phyloP scores from a whole-genome alignment of 768 basidiomycete species.

The Leccinum uliginosum region DNA sequence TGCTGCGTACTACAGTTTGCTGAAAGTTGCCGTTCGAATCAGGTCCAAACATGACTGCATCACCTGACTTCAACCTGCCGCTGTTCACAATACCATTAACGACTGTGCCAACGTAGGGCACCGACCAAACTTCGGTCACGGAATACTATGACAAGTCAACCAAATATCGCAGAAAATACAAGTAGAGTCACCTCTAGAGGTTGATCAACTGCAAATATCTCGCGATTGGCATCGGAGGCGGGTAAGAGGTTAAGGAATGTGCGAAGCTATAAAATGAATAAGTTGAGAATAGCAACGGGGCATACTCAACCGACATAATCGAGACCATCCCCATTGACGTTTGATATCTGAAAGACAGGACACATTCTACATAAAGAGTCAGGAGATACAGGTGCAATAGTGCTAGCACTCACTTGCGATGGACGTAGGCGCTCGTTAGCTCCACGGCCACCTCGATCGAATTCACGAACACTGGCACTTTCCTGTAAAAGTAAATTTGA shows the following conservation, averaged over 20 bases:
- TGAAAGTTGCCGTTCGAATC: conserved; percentile 90
- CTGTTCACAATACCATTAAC: conserved; percentile 81
- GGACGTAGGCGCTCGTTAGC: conserved; percentile 66
- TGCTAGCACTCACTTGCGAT: conserved; percentile 53
- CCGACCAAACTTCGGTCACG: conserved; percentile 84
- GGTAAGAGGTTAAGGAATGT: conserved; percentile 90
- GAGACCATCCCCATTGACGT: conserved; percentile 91
- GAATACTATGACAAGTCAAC: conserved; percentile 53
- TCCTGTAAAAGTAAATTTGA: conserved; percentile 39
- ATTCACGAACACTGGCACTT: conserved; percentile 80
- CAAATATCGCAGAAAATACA: neutral
- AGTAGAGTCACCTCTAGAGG: conserved; percentile 61
- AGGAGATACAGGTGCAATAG: neutral
- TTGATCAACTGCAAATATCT: conserved; percentile 75
- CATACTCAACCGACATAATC: conserved; percentile 50
- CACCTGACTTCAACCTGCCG: conserved; percentile 72
- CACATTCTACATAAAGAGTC: conserved; percentile 55
- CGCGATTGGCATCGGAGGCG: conserved; percentile 77
- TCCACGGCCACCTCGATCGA: conserved; percentile 79
- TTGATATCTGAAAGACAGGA: conserved; percentile 89
- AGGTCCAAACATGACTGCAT: conserved; percentile 81
- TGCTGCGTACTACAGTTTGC: conserved; percentile 77
- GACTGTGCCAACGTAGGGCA: conserved; percentile 81
- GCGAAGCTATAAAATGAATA: conserved; percentile 50
- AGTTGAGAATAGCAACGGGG: conserved; percentile 2